phyloP scores from a whole-genome alignment of 1,139 yeast species.

The Yamadazyma siamensis region DNA sequence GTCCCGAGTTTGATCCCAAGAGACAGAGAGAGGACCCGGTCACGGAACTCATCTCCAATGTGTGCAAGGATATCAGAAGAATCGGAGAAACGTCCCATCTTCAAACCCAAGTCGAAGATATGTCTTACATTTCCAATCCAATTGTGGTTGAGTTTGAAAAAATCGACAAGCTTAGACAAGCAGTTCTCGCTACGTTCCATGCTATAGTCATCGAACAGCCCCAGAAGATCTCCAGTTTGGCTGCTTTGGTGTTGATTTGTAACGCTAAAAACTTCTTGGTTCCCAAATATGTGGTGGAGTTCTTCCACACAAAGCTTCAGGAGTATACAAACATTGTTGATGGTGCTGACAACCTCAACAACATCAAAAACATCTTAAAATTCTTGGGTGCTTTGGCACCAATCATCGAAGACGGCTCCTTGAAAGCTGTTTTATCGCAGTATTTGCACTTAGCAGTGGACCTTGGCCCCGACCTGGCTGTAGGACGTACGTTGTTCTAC shows the following conservation, averaged over 20 bases:
- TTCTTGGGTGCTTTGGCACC: constrained; percentile 66
- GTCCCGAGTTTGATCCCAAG: constrained; percentile 19
- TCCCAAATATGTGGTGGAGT: constrained; percentile 70
- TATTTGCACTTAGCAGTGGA: constrained; percentile 57
- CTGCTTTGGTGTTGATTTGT: constrained; percentile 67
- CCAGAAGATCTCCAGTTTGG: constrained; percentile 71
- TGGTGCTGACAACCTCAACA: constrained; percentile 64
- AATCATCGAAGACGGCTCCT: constrained; percentile 50
- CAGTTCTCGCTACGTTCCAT: constrained; percentile 59
- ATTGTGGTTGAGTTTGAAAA: constrained; percentile 67
- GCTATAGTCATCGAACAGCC: constrained; percentile 87
- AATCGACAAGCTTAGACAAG: constrained; percentile 58
- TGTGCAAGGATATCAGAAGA: constrained; percentile 56
- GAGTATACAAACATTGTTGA: constrained; percentile 17
- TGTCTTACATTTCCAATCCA: constrained; percentile 63
- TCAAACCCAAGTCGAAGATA: constrained; percentile 55
- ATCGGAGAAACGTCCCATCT: constrained; percentile 62
- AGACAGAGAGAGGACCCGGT: constrained; percentile 42
- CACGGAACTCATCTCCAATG: constrained; percentile 39
- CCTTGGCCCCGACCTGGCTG: constrained; percentile 52
- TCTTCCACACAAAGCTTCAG: constrained; percentile 61
- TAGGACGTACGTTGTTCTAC: constrained; percentile 47
- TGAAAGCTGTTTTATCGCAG: constrained; percentile 51
- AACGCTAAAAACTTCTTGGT: constrained; percentile 64
- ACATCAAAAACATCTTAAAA: constrained; percentile 66